phyloP scores from a whole-genome alignment of 305 asterid species.

The Ilex paraguariensis region DNA sequence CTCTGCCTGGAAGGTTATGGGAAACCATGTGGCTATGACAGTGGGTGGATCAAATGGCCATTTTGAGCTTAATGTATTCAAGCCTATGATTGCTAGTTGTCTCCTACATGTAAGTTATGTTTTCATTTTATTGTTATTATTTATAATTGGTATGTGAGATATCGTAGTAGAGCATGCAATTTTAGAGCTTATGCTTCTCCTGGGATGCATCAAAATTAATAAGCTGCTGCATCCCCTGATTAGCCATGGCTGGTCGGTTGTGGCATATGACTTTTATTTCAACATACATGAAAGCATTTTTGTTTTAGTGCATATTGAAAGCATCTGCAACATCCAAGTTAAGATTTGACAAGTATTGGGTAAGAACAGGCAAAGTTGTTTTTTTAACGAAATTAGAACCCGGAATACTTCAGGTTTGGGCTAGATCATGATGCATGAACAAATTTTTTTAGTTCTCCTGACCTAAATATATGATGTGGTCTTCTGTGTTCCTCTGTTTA shows the following conservation, averaged over 20 bases:
- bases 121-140: constrained; percentile 2
- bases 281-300: too few relatives aligned
- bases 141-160: neutral
- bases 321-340: too few relatives aligned
- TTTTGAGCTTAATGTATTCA: constrained; percentile 88
- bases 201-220: neutral
- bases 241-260: neutral
- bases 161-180: neutral
- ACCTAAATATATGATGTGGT: neutral
- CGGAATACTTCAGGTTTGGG: neutral
- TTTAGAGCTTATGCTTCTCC: neutral
- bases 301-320: too few relatives aligned
- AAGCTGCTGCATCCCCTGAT: neutral
- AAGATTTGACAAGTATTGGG: too few relatives aligned
- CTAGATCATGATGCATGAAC: too few relatives aligned
- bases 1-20: constrained; percentile 65
- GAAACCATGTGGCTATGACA: constrained; percentile 85
- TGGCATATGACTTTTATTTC: neutral
- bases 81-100: constrained; percentile 89
- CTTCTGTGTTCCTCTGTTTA: neutral
- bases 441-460: neutral
- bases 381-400: neutral
- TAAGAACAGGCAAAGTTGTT: neutral
- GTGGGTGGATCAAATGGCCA: constrained; percentile 92
- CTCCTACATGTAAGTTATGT: constrained; percentile 65